phyloP scores from a whole-genome alignment of 345 rosid genomes.

The Jatropha curcas region DNA sequence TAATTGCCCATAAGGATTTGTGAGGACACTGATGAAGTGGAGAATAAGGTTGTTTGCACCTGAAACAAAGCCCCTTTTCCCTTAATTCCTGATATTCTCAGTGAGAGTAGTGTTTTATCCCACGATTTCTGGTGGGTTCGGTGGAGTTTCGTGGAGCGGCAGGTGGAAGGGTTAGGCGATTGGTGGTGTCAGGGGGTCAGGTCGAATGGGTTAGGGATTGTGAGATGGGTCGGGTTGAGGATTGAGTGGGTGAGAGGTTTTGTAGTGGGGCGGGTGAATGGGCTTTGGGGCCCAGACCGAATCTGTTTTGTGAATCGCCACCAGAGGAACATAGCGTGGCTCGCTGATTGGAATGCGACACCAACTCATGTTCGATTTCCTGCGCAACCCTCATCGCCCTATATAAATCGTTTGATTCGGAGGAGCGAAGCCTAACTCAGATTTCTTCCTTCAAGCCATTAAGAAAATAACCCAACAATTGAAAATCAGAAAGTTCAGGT shows the following conservation, averaged over 20 bases:
- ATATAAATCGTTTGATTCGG: background rate
- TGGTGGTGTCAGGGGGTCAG: background rate
- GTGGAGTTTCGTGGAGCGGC: background rate
- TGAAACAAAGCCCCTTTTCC: background rate
- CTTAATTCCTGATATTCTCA: background rate
- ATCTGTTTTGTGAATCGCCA: too few species aligned
- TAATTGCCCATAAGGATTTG: background rate
- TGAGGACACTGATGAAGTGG: background rate
- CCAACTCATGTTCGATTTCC: background rate
- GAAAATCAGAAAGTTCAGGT: background rate
- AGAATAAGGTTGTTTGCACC: background rate
- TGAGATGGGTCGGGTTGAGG: background rate
- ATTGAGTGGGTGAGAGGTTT: background rate
- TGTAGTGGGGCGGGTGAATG: background rate
- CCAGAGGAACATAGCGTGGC: background rate
- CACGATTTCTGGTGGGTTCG: background rate
- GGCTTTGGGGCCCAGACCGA: too few species aligned
- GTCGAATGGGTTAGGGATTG: background rate
- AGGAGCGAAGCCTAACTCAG: background rate
- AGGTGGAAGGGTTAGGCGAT: background rate
- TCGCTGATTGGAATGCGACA: background rate
- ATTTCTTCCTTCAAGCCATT: background rate
- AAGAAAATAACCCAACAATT: background rate
- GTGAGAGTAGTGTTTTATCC: background rate
- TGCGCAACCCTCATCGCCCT: background rate